phyloP scores from a whole-genome alignment of 176 grass and related monocot genomes.

The Luzula sylvatica region DNA sequence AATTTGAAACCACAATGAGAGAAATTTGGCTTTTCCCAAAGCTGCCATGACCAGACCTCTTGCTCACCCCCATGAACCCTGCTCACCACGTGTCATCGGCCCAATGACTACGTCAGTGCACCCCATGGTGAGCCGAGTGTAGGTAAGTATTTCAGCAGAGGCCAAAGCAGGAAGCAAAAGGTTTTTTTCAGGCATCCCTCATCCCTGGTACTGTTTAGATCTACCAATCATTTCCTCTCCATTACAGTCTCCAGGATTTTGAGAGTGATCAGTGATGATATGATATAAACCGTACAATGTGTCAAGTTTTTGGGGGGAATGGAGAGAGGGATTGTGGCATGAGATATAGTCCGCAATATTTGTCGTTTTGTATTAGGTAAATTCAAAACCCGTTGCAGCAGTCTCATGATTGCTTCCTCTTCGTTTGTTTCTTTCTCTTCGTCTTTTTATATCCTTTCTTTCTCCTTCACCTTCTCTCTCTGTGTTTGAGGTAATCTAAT shows the following conservation, averaged over 20 bases:
- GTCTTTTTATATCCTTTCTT: background rate
- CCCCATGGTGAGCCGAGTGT: background rate
- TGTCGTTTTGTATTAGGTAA: background rate
- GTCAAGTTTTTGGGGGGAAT: too few species aligned
- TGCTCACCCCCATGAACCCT: background rate
- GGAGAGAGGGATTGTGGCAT: too few species aligned
- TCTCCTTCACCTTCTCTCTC: background rate
- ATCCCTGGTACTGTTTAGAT: constrained; percentile 15
- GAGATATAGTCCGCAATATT: background rate
- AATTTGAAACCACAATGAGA: constrained; percentile 2
- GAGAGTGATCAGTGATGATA: too few species aligned
- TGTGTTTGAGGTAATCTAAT: background rate
- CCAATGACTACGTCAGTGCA: background rate
- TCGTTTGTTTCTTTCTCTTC: background rate
- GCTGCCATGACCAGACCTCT: background rate
- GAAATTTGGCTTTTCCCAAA: constrained; percentile 19
- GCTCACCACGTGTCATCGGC: background rate
- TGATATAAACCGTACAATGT: too few species aligned
- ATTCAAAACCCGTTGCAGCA: constrained; percentile 18
- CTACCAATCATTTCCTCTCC: background rate
- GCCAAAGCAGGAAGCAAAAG: constrained; percentile 34
- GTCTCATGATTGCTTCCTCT: constrained; percentile 15
- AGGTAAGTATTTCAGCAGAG: background rate
- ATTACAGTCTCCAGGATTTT: too few species aligned
- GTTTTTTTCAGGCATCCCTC: constrained; percentile 19